These are phyloP conservation scores for Aureococcus anophagefferens DNA, from an alignment of 108 stramenopile species.

Conservation along the genomic window DNA sequence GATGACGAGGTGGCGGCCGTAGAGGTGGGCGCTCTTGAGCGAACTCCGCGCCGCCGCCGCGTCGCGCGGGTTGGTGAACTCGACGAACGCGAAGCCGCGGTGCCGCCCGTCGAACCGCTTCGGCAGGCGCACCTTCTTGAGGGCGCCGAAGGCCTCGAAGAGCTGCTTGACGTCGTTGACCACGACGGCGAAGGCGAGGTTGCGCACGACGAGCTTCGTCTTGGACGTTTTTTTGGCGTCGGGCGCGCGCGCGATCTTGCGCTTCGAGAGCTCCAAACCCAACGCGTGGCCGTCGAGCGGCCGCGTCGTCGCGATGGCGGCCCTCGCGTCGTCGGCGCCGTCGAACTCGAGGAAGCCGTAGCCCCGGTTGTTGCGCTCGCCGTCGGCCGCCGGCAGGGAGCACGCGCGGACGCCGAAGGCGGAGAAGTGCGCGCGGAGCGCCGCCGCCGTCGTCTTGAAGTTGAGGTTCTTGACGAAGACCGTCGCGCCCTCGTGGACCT, in stretches of 20 bases:
- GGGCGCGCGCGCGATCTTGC: constrained; percentile 30
- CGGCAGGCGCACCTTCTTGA: constrained; percentile 88
- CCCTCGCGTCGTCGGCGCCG: constrained; percentile 50
- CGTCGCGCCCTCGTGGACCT: constrained; percentile 30
- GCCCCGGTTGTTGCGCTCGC: constrained; percentile 69
- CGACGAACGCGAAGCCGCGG: constrained; percentile 97
- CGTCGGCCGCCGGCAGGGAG: constrained; percentile 62
- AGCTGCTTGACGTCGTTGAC: constrained; percentile 75
- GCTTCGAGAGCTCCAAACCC: constrained; percentile 69
- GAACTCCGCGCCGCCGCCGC: constrained; percentile 71
- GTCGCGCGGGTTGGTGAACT: constrained; percentile 82
- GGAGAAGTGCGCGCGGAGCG: constrained; percentile 54
- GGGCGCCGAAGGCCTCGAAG: constrained; percentile 80
- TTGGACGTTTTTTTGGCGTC: constrained; percentile 17
- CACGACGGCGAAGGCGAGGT: constrained; percentile 93
- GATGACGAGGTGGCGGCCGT: constrained; percentile 93
- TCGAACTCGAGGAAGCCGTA: constrained; percentile 94
- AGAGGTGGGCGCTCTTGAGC: constrained; percentile 83
- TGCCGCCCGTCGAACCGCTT: constrained; percentile 89
- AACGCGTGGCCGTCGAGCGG: constrained; percentile 74
- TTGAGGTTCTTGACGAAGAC: constrained; percentile 92
- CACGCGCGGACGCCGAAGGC: constrained; percentile 57
- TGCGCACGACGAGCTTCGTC: constrained; percentile 88
- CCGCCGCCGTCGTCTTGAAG: constrained; percentile 74
- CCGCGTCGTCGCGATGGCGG: constrained; percentile 30